Evolutionary conservation across 768 basidiomycete species (phyloP).

Genomic region (Boletus subparvulus): DNA sequence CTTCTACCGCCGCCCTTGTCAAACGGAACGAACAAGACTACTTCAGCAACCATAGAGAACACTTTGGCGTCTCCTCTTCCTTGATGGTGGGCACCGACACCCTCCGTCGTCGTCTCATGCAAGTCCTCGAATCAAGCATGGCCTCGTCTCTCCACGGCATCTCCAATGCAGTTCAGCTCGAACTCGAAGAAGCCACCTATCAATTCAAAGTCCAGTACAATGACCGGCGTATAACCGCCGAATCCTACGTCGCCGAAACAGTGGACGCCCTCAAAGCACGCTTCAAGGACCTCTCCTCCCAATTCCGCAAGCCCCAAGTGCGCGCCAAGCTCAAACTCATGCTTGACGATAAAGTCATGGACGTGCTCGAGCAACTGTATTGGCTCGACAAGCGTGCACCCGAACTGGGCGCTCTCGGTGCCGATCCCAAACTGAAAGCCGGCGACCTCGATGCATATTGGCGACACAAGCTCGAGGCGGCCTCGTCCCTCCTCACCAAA

Average conservation of each 20-base stretch:
- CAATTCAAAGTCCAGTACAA: conserved; percentile 99
- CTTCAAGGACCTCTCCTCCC: conserved; percentile 81
- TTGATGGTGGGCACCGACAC: conserved; percentile 92
- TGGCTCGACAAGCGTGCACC: conserved; percentile 88
- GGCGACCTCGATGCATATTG: conserved; percentile 88
- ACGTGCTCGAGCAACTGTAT: conserved; percentile 94
- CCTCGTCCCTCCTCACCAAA: conserved; percentile 90
- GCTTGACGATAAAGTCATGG: conserved; percentile 96
- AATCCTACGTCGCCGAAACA: conserved; percentile 97
- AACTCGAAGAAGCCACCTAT: conserved; percentile 94
- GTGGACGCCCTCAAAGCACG: conserved; percentile 88
- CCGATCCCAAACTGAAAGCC: conserved; percentile 65
- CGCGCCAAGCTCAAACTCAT: conserved; percentile 85
- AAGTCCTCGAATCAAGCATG: conserved; percentile 97
- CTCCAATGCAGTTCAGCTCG: conserved; percentile 94
- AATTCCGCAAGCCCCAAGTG: conserved; percentile 88
- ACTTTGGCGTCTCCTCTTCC: conserved; percentile 60
- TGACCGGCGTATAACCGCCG: conserved; percentile 89
- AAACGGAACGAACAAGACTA: conserved; percentile 64
- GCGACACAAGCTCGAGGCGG: conserved; percentile 95
- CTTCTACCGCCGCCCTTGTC: conserved; percentile 49
- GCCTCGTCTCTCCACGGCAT: conserved; percentile 93
- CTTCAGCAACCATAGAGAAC: conserved; percentile 60
- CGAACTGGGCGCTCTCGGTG: conserved; percentile 70
- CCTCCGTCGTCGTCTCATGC: conserved; percentile 88